A percentile compares a stretch with the other conserved stretches of the same genome.
phyloP scores from a whole-genome alignment of 306 rosid species.

The Phaseolus lunatus region DNA sequence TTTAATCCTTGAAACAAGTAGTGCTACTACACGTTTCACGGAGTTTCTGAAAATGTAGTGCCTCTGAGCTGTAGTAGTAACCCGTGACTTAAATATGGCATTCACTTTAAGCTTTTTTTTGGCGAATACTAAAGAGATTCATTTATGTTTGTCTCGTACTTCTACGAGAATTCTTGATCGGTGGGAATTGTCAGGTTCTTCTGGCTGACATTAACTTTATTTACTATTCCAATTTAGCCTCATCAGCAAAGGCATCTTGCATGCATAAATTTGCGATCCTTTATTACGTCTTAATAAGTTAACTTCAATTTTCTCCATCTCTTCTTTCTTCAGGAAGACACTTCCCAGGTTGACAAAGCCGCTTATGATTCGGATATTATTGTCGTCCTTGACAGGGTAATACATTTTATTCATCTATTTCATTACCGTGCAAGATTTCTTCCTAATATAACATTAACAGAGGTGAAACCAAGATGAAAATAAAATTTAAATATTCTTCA shows the following conservation, averaged over 20 bases:
- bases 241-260: conserved; percentile 1
- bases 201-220: not conserved
- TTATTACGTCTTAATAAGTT: not conserved
- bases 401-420: not conserved
- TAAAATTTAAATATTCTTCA: not conserved
- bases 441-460: too few species aligned
- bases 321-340: conserved; percentile 51
- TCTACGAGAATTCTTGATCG: not conserved
- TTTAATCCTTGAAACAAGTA: not conserved
- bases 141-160: conserved; percentile 9
- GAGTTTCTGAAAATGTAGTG: not conserved
- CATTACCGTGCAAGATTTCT: not conserved
- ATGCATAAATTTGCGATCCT: not conserved
- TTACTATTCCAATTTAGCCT: not conserved
- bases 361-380: conserved; percentile 60
- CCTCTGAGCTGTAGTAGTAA: not conserved
- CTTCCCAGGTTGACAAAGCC: conserved; percentile 71
- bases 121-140: too few species aligned
- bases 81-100: conserved; percentile 23
- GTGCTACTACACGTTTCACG: conserved; percentile 4
- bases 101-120: too few species aligned
- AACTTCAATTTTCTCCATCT: not conserved
- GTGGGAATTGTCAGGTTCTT: conserved; percentile 36
- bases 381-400: conserved; percentile 83
- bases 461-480: not conserved